Evolutionary conservation across 805 yeast species (phyloP), one percentile per base, ranked within the genome.

Genomic region (Candida maris): DNA sequence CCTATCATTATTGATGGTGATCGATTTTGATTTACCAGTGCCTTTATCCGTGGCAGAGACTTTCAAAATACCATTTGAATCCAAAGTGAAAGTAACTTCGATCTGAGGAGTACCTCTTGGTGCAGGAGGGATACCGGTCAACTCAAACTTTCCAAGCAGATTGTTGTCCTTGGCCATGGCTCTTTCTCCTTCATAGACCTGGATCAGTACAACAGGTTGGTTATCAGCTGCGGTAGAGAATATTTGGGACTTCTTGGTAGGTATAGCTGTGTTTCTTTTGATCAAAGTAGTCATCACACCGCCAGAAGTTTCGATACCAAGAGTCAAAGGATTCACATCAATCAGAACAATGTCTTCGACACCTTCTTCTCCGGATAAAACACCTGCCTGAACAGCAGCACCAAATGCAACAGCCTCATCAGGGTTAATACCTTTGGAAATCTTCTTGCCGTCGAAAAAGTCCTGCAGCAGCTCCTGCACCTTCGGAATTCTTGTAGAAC

Each of bases 391-490:
- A 47, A 91, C 97, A 47, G 98, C 97, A 44, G 97, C 97, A 78
- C 98, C 98, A 57, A 81, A 91, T 29, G 97, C 98, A 59, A 91
- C 97, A 64, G 98, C 98, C 75, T 91, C 98, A 71, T 91, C 98
- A 47, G 98, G 97, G 75, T 91, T 91, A 60, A 91, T 91, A 57
- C 96, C 91, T 78, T 89, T 91, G 52, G 95, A 86, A 49, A 95
- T 91, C 70, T 88, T 88, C 77, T 93, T 91, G 57, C 96, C 96
- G 59, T 83, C 80, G 62, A 91, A 91, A 77, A 68, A 88, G 48
- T 82, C 76, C 70, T 91, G 95, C 52, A 91, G 77, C 57, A 91
- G 75, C 70, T 85, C 84, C 73, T 89, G 97, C 54, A 91, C 91
- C 77, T 88, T 93, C 70, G 97, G 98, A 71, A 91, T 93, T 77